Evolutionary conservation across 1,284 basidiomycete genomes (phyloP).

Genomic region (Pseudozyma pruni): DNA sequence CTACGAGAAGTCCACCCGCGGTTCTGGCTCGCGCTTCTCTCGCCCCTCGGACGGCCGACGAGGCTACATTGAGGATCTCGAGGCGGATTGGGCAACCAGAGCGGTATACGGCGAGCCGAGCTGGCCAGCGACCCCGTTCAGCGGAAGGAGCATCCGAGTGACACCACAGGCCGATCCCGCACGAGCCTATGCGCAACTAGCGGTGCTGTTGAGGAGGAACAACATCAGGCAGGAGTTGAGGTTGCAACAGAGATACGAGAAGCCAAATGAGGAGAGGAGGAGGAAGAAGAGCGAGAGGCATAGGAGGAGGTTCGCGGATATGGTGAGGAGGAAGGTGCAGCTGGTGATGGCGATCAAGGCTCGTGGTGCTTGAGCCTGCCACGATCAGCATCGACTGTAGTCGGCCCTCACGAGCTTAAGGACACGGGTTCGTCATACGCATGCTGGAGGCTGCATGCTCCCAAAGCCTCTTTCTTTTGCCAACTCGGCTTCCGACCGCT

Average conservation of each 20-base stretch:
- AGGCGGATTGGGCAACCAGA: conserved; percentile 34
- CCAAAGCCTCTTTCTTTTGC: too few species aligned
- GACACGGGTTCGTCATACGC: too few species aligned
- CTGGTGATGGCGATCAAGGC: conserved; percentile 66
- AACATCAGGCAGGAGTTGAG: conserved; percentile 61
- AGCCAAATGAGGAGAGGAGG: conserved; percentile 64
- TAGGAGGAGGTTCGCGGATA: conserved; percentile 64
- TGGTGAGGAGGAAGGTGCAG: conserved; percentile 66
- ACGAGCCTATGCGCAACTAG: conserved; percentile 42
- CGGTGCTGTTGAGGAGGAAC: conserved; percentile 48
- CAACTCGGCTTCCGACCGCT: too few species aligned
- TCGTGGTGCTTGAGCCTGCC: conserved; percentile 61
- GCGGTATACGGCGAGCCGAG: conserved; percentile 35
- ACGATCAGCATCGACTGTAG: too few species aligned
- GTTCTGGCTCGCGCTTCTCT: conserved; percentile 9
- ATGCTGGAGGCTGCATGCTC: too few species aligned
- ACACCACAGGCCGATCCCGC: conserved; percentile 29
- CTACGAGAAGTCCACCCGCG: conserved; percentile 24
- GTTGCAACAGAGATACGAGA: conserved; percentile 63
- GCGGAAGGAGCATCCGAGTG: conserved; percentile 34
- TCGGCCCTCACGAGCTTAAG: too few species aligned
- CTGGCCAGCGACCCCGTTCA: conserved; percentile 45
- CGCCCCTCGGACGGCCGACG: conserved; percentile 31
- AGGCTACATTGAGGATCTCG: conserved; percentile 40
- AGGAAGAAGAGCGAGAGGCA: conserved; percentile 64